These are phyloP conservation scores for Geranomyces variabilis DNA, from an alignment of 192 early-diverging fungal genomes.

Conservation along the genomic window DNA sequence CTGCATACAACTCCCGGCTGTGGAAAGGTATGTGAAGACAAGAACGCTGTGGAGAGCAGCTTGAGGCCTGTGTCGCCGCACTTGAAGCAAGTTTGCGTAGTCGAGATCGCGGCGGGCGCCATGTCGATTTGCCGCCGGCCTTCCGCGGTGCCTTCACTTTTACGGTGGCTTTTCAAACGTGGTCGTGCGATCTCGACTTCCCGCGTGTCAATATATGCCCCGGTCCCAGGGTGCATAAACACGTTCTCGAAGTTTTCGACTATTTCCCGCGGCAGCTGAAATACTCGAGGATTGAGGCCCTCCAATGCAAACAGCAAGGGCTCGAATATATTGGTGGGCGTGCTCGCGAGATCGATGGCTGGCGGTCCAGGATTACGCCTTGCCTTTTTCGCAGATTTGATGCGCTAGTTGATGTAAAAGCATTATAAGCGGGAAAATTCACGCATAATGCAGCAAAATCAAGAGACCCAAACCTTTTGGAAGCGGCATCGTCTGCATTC, in stretches of 20 bases:
- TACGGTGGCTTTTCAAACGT: background rate
- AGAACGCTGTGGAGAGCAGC: conserved; percentile 11
- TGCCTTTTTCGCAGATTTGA: background rate
- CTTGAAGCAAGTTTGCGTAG: conserved; percentile 30
- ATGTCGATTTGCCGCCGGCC: background rate
- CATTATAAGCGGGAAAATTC: background rate
- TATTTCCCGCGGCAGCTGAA: conserved; percentile 48
- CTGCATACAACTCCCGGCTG: conserved; percentile 3
- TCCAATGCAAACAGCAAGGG: conserved; percentile 39
- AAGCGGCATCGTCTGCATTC: conserved; percentile 49
- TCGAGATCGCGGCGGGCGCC: conserved; percentile 1
- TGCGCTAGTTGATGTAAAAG: background rate
- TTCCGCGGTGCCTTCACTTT: conserved; percentile 6
- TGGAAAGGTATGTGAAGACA: conserved; percentile 32
- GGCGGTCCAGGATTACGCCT: background rate
- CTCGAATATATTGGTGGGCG: conserved; percentile 28
- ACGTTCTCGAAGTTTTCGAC: conserved; percentile 34
- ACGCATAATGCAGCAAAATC: background rate
- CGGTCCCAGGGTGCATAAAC: conserved; percentile 49
- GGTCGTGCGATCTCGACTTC: conserved; percentile 39
- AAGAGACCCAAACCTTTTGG: conserved; percentile 22
- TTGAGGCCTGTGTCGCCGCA: conserved; percentile 26
- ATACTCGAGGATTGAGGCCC: conserved; percentile 42
- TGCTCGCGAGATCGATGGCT: background rate
- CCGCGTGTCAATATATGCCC: conserved; percentile 51